Conservation (phyloP, 306 rosid genomes). For the Dicorynia guianensis region DNA sequence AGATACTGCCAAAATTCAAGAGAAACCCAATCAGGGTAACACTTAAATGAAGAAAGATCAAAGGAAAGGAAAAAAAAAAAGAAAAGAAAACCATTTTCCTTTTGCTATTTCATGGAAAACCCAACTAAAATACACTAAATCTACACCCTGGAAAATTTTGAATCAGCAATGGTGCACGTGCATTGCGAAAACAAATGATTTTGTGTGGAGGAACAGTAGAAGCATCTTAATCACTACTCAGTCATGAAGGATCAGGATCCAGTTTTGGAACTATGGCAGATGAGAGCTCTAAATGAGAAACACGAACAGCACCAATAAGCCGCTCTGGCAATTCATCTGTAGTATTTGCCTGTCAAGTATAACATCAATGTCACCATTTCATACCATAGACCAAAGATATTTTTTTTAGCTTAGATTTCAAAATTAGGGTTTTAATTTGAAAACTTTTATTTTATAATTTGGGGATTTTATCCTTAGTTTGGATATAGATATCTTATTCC, state of each 20-base stretch:
- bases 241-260: conserved; percentile 73
- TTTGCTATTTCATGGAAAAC: conserved; percentile 43
- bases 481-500: too few relatives aligned
- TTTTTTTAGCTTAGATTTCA: too few relatives aligned
- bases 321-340: conserved; percentile 92
- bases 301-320: conserved; percentile 93
- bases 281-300: conserved; percentile 82
- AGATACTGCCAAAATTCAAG: conserved; percentile 30
- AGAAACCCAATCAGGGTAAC: too few relatives aligned
- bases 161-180: conserved; percentile 48
- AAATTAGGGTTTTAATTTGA: too few relatives aligned
- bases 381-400: neutral
- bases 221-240: conserved; percentile 15
- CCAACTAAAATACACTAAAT: conserved; percentile 47
- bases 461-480: too few relatives aligned
- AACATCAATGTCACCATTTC: conserved; percentile 42
- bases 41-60: too few relatives aligned
- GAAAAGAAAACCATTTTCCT: neutral
- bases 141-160: conserved; percentile 49
- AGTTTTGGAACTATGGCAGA: conserved; percentile 81
- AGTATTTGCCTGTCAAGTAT: conserved; percentile 72
- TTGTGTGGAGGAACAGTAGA: conserved; percentile 47
- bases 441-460: too few relatives aligned
- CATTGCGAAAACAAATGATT: conserved; percentile 61
- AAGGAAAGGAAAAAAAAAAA: neutral